Conservation (phyloP, 192 early-diverging fungal species). For the Mortierella claussenii region DNA sequence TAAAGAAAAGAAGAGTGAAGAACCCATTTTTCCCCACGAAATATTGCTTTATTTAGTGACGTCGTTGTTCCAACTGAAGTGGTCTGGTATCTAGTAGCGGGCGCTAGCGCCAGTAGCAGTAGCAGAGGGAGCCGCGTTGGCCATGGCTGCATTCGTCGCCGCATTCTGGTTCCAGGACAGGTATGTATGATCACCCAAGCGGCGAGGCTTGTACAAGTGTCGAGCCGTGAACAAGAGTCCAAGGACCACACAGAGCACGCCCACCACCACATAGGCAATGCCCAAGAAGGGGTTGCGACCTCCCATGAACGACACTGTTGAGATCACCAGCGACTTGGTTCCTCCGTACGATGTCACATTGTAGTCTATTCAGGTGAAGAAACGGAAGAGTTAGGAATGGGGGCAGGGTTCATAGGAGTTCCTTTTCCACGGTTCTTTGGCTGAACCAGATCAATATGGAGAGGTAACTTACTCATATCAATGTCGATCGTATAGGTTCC, state of each 20-base stretch:
- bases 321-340: slow-evolving; percentile 95
- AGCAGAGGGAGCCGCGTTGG: slow-evolving; percentile 29
- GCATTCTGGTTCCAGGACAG: slow-evolving; percentile 89
- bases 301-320: slow-evolving; percentile 93
- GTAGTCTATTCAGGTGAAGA: slow-evolving; percentile 69
- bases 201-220: slow-evolving; percentile 95
- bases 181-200: slow-evolving; percentile 96
- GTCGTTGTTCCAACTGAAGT: neutral
- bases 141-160: slow-evolving; percentile 22
- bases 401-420: no score
- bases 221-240: slow-evolving; percentile 89
- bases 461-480: slow-evolving; percentile 78
- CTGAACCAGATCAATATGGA: no score
- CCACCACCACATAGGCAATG: slow-evolving; percentile 93
- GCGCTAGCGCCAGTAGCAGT: slow-evolving; percentile 34
- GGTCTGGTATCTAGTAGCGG: slow-evolving; percentile 25
- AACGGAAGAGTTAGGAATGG: no score
- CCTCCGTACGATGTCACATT: slow-evolving; percentile 89
- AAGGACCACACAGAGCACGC: slow-evolving; percentile 88
- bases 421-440: no score
- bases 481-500: slow-evolving; percentile 84
- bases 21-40: slow-evolving; percentile 8
- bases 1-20: slow-evolving; percentile 24
- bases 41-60: neutral
- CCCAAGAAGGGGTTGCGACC: slow-evolving; percentile 98